Evolutionary conservation across 371 early-diverging fungal genomes (phyloP), one percentile per base, ranked within the genome.

Genomic region (Apophysomyces variabilis): DNA sequence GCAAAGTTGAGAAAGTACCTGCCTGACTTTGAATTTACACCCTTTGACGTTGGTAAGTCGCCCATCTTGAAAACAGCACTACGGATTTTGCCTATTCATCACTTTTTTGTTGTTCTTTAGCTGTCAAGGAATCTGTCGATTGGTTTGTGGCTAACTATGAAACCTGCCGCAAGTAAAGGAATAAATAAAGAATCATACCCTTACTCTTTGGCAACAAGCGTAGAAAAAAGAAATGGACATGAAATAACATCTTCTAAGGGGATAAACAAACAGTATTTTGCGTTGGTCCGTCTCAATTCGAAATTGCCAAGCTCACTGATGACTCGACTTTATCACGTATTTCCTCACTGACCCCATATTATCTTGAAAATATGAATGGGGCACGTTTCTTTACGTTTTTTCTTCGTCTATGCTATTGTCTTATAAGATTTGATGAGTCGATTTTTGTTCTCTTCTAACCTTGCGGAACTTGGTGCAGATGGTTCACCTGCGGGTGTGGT

Each of bases 21-120:
- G 68, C 92, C 92, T 62, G 92, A 88, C 71, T 94, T 93, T 71
- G 60, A 92, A 75, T 94, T 94, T 76, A 93, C 93, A 13, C 89
- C 89, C 7, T 93, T 94, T 66, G 87, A 92, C 45, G 77, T 80
- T 67, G 90, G 91, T 89, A 78, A 66, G 74, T 60, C 16, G 7
- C 7, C 16, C 8, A 41, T 26, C 32, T 26, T 13, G 5, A 8
- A 38, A 38, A 6, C 7, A 14, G 8, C 39, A 41, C 8, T n/a
- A 6, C 0, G 36, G 13, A 58, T 36, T 36, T 58, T 14, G 12
- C 68, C 57, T 62, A 62, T 26, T 26, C 32, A 26, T 26, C 32
- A 26, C 32, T 26, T 26, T 26, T 26, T 26, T 26, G 32, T 26
- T 26, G 32, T 57, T 69, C 5, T 62, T n/a, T 71, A 86, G 94